phyloP scores from a whole-genome alignment of 371 early-diverging fungal species.

The Mucor irregularis region DNA sequence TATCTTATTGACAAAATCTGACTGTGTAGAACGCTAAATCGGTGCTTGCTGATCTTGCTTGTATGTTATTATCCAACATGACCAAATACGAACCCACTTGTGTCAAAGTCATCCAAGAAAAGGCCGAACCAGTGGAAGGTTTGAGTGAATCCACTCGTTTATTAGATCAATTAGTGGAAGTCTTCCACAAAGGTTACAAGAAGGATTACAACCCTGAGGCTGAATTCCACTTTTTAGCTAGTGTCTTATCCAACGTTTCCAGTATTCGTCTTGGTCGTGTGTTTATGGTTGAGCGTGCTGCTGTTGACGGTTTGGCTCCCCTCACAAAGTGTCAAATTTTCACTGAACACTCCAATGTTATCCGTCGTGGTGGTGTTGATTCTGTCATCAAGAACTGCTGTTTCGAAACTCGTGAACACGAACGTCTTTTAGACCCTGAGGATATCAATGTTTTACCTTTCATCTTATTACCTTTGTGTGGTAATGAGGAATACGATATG shows the following conservation, averaged over 20 bases:
- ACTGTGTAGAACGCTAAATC: conserved; percentile 36
- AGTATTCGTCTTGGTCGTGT: conserved; percentile 68
- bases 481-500: conserved; percentile 87
- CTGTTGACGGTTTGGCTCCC: conserved; percentile 62
- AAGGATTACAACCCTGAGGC: conserved; percentile 82
- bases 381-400: conserved; percentile 89
- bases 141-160: conserved; percentile 46
- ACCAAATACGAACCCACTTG: conserved; percentile 71
- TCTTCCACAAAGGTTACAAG: conserved; percentile 80
- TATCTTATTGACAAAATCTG: no score
- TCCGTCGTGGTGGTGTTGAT: conserved; percentile 88
- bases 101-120: conserved; percentile 52
- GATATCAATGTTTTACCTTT: conserved; percentile 83
- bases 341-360: conserved; percentile 76
- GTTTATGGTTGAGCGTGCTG: conserved; percentile 65
- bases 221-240: conserved; percentile 82
- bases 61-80: conserved; percentile 93
- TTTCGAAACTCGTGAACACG: conserved; percentile 75
- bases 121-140: conserved; percentile 43
- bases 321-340: conserved; percentile 86
- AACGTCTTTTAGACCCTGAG: conserved; percentile 60
- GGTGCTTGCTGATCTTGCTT: conserved; percentile 74
- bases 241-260: conserved; percentile 91
- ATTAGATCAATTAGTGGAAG: conserved; percentile 85
- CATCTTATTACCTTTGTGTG: conserved; percentile 87